phyloP scores from a whole-genome alignment of 164 flowering plant species.

The Aristolochia californica region DNA sequence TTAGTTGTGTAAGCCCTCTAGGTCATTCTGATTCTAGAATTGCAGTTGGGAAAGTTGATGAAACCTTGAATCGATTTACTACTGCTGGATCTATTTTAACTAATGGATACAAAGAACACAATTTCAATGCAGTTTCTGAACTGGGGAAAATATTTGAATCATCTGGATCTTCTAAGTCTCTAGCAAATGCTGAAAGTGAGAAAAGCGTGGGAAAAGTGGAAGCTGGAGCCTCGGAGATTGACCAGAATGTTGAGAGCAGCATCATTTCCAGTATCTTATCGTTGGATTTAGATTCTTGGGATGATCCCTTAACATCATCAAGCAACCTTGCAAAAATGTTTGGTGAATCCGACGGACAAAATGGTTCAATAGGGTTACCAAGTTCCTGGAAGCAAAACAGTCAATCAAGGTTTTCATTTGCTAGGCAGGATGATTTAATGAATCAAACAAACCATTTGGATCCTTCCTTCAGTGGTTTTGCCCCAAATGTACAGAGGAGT shows the following conservation, averaged over 20 bases:
- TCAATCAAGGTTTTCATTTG: constrained; percentile 46
- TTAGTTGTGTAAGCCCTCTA: constrained; percentile 7
- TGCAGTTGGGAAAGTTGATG: too few species aligned
- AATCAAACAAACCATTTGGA: constrained; percentile 17
- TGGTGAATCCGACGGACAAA: constrained; percentile 19
- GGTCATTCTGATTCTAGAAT: background rate
- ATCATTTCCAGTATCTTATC: constrained; percentile 51
- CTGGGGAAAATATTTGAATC: background rate
- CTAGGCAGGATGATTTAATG: constrained; percentile 29
- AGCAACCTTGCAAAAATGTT: constrained; percentile 24
- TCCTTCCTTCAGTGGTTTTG: constrained; percentile 11
- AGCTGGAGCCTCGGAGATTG: constrained; percentile 5
- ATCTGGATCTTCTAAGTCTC: constrained; percentile 7
- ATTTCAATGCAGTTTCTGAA: constrained; percentile 2
- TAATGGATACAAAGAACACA: too few species aligned
- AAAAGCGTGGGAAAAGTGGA: constrained; percentile 15
- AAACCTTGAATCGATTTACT: too few species aligned
- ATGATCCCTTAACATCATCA: constrained; percentile 30
- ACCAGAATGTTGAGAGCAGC: constrained; percentile 32
- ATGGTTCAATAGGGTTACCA: constrained; percentile 15
- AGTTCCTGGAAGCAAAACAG: constrained; percentile 23
- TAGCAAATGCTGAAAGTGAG: constrained; percentile 19
- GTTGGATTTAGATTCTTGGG: constrained; percentile 35
- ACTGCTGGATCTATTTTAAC: too few species aligned
- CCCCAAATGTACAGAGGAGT: constrained; percentile 10